Evolutionary conservation across 176 grass and related monocot genomes (phyloP).

Genomic region (Calamus simplicifolius): DNA sequence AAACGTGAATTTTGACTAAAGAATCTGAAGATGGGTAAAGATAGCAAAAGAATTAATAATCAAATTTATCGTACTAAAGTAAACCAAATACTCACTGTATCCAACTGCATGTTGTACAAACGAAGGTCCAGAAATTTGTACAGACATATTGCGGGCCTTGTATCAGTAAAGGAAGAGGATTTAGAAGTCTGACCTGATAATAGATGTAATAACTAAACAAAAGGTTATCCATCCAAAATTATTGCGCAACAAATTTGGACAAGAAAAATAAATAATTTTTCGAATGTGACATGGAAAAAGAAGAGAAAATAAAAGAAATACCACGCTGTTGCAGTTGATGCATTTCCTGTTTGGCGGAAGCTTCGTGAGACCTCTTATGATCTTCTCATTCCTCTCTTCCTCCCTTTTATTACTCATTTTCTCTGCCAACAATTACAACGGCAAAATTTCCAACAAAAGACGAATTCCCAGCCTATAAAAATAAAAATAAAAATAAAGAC

Average conservation of each 20-base stretch:
- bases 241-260: no score
- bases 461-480: no score
- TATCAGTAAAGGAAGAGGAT: background rate
- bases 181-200: no score
- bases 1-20: no score
- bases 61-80: no score
- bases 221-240: no score
- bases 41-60: no score
- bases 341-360: slow-evolving; percentile 93
- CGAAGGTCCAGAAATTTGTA: slow-evolving; percentile 93
- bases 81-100: slow-evolving; percentile 63
- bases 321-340: slow-evolving; percentile 90
- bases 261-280: no score
- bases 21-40: no score
- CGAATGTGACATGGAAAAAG: no score
- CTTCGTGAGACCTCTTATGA: slow-evolving; percentile 96
- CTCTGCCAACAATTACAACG: background rate
- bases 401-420: slow-evolving; percentile 82
- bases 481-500: no score
- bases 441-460: background rate
- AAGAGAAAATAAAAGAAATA: slow-evolving; percentile 20
- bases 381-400: slow-evolving; percentile 97
- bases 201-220: no score
- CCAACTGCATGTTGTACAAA: slow-evolving; percentile 77
- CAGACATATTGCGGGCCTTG: slow-evolving; percentile 95